These are phyloP conservation scores for Acer saccharum DNA, from an alignment of 345 rosid species.

Conservation along the genomic window DNA sequence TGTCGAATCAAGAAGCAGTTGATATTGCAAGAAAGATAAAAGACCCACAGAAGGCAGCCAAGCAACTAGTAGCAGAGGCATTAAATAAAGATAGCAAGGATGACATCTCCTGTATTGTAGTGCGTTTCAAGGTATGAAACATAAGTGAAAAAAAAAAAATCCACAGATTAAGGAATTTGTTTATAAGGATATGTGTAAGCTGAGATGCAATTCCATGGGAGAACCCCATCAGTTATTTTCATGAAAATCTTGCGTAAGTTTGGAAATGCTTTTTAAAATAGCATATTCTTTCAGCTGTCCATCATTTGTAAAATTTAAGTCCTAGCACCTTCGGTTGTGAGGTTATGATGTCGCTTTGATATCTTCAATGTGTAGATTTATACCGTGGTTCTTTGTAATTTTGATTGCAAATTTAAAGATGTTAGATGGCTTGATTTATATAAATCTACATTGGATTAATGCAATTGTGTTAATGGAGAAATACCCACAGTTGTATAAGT, in stretches of 20 bases:
- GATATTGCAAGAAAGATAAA: slow-evolving; percentile 50
- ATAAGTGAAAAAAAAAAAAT: background rate
- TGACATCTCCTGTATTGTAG: slow-evolving; percentile 71
- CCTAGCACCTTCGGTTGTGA: background rate
- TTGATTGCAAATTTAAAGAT: slow-evolving; percentile 5
- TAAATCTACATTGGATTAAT: background rate
- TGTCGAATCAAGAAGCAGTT: slow-evolving; percentile 63
- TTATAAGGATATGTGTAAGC: background rate
- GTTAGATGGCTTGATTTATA: slow-evolving; percentile 1
- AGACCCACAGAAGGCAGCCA: slow-evolving; percentile 59
- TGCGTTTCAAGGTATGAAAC: slow-evolving; percentile 46
- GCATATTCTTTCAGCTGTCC: background rate
- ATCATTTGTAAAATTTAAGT: slow-evolving; percentile 13
- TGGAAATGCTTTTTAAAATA: background rate
- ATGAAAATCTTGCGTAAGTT: background rate
- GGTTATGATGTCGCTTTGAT: slow-evolving; percentile 8
- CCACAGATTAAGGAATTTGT: background rate
- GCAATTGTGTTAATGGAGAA: slow-evolving; percentile 9
- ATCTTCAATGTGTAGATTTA: slow-evolving; percentile 27
- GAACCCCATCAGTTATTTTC: slow-evolving; percentile 1
- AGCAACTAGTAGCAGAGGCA: slow-evolving; percentile 46
- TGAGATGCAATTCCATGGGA: background rate
- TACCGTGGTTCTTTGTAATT: slow-evolving; percentile 23
- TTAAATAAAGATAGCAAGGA: slow-evolving; percentile 58
- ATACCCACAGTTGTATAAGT: too few species aligned